A percentile compares a stretch with the other conserved stretches of the same genome.
These are phyloP conservation scores for Xylaria multiplex DNA, from an alignment of 2,329 filamentous ascomycete genomes.

Conservation along the genomic window DNA sequence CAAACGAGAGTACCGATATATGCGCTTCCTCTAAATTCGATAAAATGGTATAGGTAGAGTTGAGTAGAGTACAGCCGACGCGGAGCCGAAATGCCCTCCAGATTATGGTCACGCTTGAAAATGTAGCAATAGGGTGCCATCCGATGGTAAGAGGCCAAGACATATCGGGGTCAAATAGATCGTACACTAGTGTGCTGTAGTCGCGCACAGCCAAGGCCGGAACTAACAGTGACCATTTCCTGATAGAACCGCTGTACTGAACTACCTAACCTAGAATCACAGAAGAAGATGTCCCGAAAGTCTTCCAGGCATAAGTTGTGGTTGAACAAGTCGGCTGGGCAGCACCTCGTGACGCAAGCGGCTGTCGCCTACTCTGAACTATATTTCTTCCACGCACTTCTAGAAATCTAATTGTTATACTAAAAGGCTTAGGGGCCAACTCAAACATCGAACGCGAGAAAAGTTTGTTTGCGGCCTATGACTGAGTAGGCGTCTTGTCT, in stretches of 20 bases:
- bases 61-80: background rate
- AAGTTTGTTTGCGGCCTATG: background rate
- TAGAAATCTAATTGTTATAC: constrained; percentile 8
- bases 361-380: background rate
- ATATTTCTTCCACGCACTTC: constrained; percentile 8
- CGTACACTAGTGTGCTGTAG: constrained; percentile 10
- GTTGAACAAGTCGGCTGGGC: background rate
- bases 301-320: constrained; percentile 2
- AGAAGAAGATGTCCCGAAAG: background rate
- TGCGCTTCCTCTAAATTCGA: background rate
- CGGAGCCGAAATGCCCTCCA: background rate
- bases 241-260: background rate
- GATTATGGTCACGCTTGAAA: background rate
- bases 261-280: constrained; percentile 1
- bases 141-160: constrained; percentile 13
- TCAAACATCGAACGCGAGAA: too few species aligned
- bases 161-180: constrained; percentile 18
- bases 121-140: constrained; percentile 8
- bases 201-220: constrained; percentile 21
- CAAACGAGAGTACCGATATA: background rate
- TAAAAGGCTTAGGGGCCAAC: background rate
- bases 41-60: too few species aligned
- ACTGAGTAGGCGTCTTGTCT: background rate
- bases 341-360: constrained; percentile 6
- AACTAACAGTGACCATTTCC: constrained; percentile 20